Evolutionary conservation across 2,329 filamentous ascomycete species (phyloP), one percentile per base, ranked within the genome.

Genomic region (Diaporthe longicolla): DNA sequence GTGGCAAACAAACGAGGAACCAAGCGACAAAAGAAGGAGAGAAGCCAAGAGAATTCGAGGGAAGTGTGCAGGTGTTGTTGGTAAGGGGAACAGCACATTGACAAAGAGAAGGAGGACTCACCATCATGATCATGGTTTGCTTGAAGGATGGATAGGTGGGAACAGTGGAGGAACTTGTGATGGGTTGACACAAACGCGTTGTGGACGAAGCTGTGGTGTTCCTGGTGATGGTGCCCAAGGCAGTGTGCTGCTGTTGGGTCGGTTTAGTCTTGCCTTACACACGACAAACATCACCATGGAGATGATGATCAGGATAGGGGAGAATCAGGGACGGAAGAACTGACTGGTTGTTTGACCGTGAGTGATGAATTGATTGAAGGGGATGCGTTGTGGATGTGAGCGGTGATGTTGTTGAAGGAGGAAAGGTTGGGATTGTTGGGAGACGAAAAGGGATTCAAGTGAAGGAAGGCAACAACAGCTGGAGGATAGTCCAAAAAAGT

Each of bases 101-200:
- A 13, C 32, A 13, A 15, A 66, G 15, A 37, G 1, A 29, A 52
- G n/a, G 45, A 66, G n/a, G 32, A 68, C 63, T 68, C 15, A 68
- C 63, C 32, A 32, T 21, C 63, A 68, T 68, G 63, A 26, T 66
- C 63, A 52, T 26, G n/a, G 48, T 11, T 54, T 68, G 45, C 32
- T 26, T 68, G 63, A 54, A 54, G 29, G 63, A n/a, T 54, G 32
- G 17, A 29, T 13, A 9, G 13, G 13, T 11, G n/a, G 19, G 21
- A 2, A 11, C 8, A 21, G 8, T 54, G 17, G 37, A 24, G 5
- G 19, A 4, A 11, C n/a, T 48, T 26, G 6, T 32, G 40, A 13
- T n/a, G 15, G 40, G 4, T 48, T 65, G 26, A 32, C 59, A 37
- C 45, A 32, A 54, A 37, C 63, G 63, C 48, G 48, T 52, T 15